phyloP scores from a whole-genome alignment of 2,329 filamentous ascomycete genomes.

The Thielaviopsis cerberus region DNA sequence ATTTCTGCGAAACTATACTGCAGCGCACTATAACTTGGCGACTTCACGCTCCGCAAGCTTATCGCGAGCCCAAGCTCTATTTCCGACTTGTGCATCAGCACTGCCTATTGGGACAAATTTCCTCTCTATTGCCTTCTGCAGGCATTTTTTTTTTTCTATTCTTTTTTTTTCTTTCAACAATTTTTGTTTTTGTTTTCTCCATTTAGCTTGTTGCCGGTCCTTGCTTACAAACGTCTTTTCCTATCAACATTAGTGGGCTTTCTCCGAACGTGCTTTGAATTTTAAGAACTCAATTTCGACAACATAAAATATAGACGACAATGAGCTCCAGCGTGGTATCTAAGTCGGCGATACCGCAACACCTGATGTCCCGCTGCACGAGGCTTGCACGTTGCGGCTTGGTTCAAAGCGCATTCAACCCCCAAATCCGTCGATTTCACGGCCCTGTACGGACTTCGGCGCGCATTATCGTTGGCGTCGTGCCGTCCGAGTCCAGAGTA shows the following conservation, averaged over 20 bases:
- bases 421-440: slow-evolving; percentile 19
- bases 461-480: slow-evolving; percentile 1
- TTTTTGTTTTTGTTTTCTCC: slow-evolving; percentile 11
- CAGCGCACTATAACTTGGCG: not conserved
- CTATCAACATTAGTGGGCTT: not conserved
- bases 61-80: slow-evolving; percentile 1
- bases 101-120: slow-evolving; percentile 2
- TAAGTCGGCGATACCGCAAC: slow-evolving; percentile 28
- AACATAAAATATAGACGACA: slow-evolving; percentile 13
- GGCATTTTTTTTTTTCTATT: not conserved
- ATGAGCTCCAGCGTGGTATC: slow-evolving; percentile 31
- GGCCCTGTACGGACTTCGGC: slow-evolving; percentile 1
- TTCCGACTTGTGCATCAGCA: not conserved
- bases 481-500: not conserved
- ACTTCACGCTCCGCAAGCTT: not conserved
- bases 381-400: slow-evolving; percentile 23
- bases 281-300: not conserved
- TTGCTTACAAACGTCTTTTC: not conserved
- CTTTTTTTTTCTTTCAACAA: not conserved
- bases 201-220: slow-evolving; percentile 17
- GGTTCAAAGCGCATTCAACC: slow-evolving; percentile 23
- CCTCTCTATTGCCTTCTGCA: not conserved
- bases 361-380: slow-evolving; percentile 25
- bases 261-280: not conserved
- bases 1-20: slow-evolving; percentile 5